Evolutionary conservation across 306 rosid species (phyloP), one percentile per base, ranked within the genome.

Genomic region (Cyclanthera cordifolia): DNA sequence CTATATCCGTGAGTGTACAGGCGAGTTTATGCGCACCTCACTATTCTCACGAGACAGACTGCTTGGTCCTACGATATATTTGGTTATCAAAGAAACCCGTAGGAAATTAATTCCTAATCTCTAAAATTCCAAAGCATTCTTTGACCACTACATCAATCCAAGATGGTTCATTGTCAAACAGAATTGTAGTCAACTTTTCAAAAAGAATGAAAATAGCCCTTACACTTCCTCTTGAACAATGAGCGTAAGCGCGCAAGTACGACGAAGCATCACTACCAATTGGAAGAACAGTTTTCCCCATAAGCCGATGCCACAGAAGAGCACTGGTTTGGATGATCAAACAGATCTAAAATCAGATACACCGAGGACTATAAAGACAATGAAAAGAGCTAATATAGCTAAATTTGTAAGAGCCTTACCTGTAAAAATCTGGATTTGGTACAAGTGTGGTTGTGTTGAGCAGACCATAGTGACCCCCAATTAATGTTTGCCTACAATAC

Each of bases 391-490:
- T 45, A 3, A 6, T 65, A 45, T 21, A 13, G 70, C 39, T 21
- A 23, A 43, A 65, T 43, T 20, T 65, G 50, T 37, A 41, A 19
- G 3, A 65, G 23, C 64, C 79, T 77, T 83, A 81, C 99, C 97
- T 88, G 82, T 82, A 93, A 82, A 80, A 93, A 79, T 93, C 99
- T 51, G 99, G 99, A 71, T 90, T 93, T 43, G 99, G 99, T 72
- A 81, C 78, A 76, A 86, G 85, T 64, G 90, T 86, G 63, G 87
- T 76, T 75, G 73, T 82, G 74, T 90, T 84, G 69, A 93, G 91
- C 68, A 93, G 91, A 69, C 97, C 97, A 41, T 93, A 93, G 87
- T 90, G 82, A 46, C 99, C 99, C 24, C 99, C 99, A 70, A 93
- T 77, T 75, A 93, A 82, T 58, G 94, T 80, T 67, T 93, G 99